Conservation (phyloP, 176 grass and related monocot species). For the Canna indica region DNA sequence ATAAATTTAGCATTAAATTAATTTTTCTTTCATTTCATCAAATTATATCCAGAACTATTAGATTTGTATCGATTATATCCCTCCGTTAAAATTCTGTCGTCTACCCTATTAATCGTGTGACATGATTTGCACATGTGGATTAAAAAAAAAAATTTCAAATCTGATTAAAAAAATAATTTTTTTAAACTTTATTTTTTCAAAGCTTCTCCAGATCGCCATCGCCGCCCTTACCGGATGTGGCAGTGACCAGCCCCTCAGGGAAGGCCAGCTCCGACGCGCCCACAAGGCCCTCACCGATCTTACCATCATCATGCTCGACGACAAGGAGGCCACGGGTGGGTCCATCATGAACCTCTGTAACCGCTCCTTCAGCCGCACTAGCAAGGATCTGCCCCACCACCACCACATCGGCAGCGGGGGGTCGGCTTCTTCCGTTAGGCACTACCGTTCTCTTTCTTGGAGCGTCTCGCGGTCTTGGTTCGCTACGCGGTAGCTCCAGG, state of each 20-base stretch:
- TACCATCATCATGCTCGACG: conserved; percentile 86
- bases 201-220: conserved; percentile 56
- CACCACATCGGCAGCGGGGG: background rate
- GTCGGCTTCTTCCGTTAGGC: conserved; percentile 33
- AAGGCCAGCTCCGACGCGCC: conserved; percentile 71
- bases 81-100: too few relatives aligned
- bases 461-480: conserved; percentile 86
- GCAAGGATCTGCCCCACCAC: background rate
- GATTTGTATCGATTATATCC: too few relatives aligned
- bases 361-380: background rate
- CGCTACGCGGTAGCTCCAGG: conserved; percentile 82
- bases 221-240: conserved; percentile 16
- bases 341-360: conserved; percentile 43
- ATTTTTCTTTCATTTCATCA: too few relatives aligned
- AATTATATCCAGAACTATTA: too few relatives aligned
- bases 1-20: too few relatives aligned
- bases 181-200: too few relatives aligned
- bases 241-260: conserved; percentile 15
- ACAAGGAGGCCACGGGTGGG: conserved; percentile 38
- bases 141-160: too few relatives aligned
- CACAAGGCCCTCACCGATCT: conserved; percentile 77
- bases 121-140: too few relatives aligned
- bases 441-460: conserved; percentile 63
- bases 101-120: too few relatives aligned
- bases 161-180: too few relatives aligned